These are phyloP conservation scores for Agaricus sinodeliciosus DNA, from an alignment of 768 basidiomycete genomes.

Conservation along the genomic window DNA sequence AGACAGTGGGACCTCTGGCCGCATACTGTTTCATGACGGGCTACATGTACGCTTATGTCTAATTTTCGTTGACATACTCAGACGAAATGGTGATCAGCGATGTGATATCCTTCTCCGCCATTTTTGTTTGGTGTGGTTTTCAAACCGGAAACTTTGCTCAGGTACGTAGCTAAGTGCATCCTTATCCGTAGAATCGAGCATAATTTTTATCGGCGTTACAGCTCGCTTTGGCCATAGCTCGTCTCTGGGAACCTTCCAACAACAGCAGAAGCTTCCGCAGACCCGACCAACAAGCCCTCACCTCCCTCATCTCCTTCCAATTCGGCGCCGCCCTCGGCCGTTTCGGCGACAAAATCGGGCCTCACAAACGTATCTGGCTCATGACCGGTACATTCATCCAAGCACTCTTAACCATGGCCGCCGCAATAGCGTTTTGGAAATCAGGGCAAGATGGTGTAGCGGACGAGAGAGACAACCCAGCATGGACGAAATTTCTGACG, in stretches of 20 bases:
- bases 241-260: conserved; percentile 57
- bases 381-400: conserved; percentile 65
- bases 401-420: conserved; percentile 68
- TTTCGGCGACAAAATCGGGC: conserved; percentile 76
- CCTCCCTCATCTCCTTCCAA: conserved; percentile 74
- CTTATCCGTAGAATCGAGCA: too few relatives aligned
- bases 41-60: conserved; percentile 41
- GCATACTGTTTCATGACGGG: conserved; percentile 76
- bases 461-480: conserved; percentile 47
- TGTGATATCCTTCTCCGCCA: conserved; percentile 66
- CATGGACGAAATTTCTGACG: conserved; percentile 62
- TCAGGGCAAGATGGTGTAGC: conserved; percentile 52
- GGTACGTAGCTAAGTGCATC: conserved; percentile 25
- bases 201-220: conserved; percentile 26
- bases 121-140: conserved; percentile 83
- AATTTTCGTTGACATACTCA: not conserved
- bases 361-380: conserved; percentile 72
- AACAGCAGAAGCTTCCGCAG: conserved; percentile 62
- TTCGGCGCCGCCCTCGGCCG: conserved; percentile 73
- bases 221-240: conserved; percentile 74
- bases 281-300: conserved; percentile 79
- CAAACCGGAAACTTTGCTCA: conserved; percentile 76
- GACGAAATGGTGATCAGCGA: conserved; percentile 36
- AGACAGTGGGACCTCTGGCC: conserved; percentile 44
- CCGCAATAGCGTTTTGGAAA: conserved; percentile 66